phyloP scores from a whole-genome alignment of 1,284 basidiomycete genomes.

The Microbotryum violaceum region DNA sequence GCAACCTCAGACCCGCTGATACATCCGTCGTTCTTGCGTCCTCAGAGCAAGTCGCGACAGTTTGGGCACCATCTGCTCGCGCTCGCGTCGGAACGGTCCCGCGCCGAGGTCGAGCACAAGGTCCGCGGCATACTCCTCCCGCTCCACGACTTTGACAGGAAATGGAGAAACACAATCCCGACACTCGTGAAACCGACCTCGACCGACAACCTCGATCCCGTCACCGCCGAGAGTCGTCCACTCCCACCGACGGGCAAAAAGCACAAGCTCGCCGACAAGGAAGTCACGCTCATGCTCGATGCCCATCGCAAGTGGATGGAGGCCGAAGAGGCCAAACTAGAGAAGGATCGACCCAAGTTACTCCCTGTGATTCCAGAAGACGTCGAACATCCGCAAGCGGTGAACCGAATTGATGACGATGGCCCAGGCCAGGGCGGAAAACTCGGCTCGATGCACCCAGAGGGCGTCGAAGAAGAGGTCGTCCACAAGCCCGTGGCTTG shows the following conservation, averaged over 20 bases:
- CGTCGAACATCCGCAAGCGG: not conserved
- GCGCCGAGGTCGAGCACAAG: constrained; percentile 5
- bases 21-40: too few species aligned
- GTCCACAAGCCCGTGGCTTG: constrained; percentile 1
- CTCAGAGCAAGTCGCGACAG: constrained; percentile 14
- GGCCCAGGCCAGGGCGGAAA: not conserved
- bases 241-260: not conserved
- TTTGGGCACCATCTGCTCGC: constrained; percentile 23
- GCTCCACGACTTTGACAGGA: constrained; percentile 27
- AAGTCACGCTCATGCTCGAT: not conserved
- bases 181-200: not conserved
- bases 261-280: not conserved
- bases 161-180: constrained; percentile 12
- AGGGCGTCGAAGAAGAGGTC: not conserved
- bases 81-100: constrained; percentile 3
- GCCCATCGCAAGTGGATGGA: constrained; percentile 9
- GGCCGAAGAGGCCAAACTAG: not conserved
- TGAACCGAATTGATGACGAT: not conserved
- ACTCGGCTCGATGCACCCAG: not conserved
- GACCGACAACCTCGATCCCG: not conserved
- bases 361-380: not conserved
- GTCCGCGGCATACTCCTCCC: constrained; percentile 17
- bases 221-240: not conserved
- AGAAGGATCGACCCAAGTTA: constrained; percentile 3
- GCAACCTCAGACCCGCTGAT: not conserved